Conservation (phyloP, 257 asterid species). For the Fraxinus americana region DNA sequence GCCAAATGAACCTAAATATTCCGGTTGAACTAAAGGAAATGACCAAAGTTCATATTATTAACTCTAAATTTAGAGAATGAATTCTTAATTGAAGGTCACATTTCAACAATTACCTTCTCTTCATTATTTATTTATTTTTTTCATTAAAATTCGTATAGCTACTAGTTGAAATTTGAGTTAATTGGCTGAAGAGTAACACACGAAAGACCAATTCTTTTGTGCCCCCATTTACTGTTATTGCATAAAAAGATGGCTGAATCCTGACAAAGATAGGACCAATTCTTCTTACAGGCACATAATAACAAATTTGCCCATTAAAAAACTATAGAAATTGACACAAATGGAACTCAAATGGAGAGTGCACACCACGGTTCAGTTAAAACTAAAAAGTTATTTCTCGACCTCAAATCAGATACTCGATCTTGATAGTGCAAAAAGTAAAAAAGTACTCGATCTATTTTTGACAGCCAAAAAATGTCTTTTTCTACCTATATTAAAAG, state of each 20-base stretch:
- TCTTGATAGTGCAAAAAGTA: too few relatives aligned
- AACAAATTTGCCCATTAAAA: background rate
- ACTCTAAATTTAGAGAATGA: background rate
- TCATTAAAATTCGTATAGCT: background rate
- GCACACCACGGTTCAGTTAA: background rate
- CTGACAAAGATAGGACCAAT: background rate
- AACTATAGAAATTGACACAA: background rate
- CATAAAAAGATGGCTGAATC: background rate
- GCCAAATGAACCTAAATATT: too few relatives aligned
- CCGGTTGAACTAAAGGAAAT: too few relatives aligned
- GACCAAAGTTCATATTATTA: too few relatives aligned
- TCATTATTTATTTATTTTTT: too few relatives aligned
- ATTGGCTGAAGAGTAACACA: background rate
- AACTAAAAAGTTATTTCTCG: too few relatives aligned
- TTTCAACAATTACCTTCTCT: too few relatives aligned
- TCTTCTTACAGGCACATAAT: background rate
- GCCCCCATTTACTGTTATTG: background rate
- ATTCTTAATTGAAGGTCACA: background rate
- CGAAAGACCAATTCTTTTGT: background rate
- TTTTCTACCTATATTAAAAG: too few relatives aligned
- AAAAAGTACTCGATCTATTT: too few relatives aligned
- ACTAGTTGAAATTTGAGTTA: background rate
- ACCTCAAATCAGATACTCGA: too few relatives aligned
- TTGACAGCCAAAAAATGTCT: too few relatives aligned
- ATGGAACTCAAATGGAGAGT: background rate